A percentile compares a stretch with the other conserved stretches of the same genome.
Conservation (phyloP, 345 rosid genomes). For the Citrus hindsii region DNA sequence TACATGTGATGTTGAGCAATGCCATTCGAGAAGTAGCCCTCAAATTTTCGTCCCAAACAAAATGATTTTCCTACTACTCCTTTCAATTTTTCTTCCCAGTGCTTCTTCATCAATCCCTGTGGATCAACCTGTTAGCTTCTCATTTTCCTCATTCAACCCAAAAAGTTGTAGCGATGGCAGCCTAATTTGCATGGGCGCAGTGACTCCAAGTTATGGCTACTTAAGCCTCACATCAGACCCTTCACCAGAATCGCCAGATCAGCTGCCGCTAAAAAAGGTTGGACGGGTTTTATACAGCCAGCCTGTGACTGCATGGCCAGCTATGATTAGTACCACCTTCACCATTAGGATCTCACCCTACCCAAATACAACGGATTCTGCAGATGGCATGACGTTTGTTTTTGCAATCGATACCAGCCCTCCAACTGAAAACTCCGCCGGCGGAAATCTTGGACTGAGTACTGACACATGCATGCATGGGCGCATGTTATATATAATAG, state of each 20-base stretch:
- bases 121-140: not conserved
- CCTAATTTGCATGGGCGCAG: conserved; percentile 29
- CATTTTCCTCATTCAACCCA: conserved; percentile 19
- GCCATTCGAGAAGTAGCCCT: too few relatives aligned
- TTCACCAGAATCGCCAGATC: too few relatives aligned
- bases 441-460: too few relatives aligned
- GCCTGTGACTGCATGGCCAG: not conserved
- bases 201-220: conserved; percentile 10
- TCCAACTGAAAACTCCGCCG: not conserved
- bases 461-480: too few relatives aligned
- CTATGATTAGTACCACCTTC: not conserved
- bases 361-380: not conserved
- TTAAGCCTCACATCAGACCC: conserved; percentile 26
- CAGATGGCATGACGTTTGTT: not conserved
- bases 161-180: conserved; percentile 17
- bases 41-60: too few relatives aligned
- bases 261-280: not conserved
- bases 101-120: conserved; percentile 2
- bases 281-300: not conserved
- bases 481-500: too few relatives aligned
- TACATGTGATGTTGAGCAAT: too few relatives aligned
- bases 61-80: too few relatives aligned
- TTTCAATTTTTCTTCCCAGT: not conserved
- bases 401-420: not conserved
- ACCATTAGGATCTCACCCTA: not conserved